Evolutionary conservation across 805 yeast species (phyloP).

Genomic region (Ogataea pignaliae): DNA sequence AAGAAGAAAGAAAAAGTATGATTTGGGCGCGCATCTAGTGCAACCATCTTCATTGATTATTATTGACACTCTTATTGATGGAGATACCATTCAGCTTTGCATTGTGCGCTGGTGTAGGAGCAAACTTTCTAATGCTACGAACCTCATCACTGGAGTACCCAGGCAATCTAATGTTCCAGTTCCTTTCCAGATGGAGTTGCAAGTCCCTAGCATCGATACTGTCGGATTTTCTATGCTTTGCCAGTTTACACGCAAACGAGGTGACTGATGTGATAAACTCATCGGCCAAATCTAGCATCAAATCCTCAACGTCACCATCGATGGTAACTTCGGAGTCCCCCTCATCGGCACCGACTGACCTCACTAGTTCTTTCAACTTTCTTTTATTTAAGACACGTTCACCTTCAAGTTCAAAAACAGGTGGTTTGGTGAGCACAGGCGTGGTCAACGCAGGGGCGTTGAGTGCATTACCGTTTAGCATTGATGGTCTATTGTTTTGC

Average conservation of each 20-base stretch:
- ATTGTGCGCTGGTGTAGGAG: conserved; percentile 56
- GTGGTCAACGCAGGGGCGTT: conserved; percentile 66
- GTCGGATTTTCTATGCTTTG: conserved; percentile 90
- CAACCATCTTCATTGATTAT: conserved; percentile 27
- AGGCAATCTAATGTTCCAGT: conserved; percentile 93
- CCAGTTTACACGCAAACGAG: conserved; percentile 87
- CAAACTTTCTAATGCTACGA: conserved; percentile 69
- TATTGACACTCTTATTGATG: conserved; percentile 57
- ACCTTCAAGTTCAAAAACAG: conserved; percentile 76
- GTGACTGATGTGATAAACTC: conserved; percentile 91
- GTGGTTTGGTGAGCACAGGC: conserved; percentile 71
- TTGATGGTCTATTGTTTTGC: conserved; percentile 67
- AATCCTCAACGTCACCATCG: conserved; percentile 94
- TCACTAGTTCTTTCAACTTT: conserved; percentile 81
- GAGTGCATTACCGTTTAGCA: conserved; percentile 79
- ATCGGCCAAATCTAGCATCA: conserved; percentile 88
- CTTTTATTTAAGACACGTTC: conserved; percentile 85
- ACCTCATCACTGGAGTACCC: conserved; percentile 92
- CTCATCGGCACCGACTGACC: conserved; percentile 75
- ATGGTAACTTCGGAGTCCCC: conserved; percentile 88
- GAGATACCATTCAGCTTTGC: conserved; percentile 69
- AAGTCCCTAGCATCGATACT: conserved; percentile 83
- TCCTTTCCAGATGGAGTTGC: conserved; percentile 84
- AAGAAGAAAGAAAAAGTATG: too few species aligned
- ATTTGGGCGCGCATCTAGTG: too few species aligned